A percentile compares a stretch with the other conserved stretches of the same genome.
These are phyloP conservation scores for Nicotiana paniculata DNA, from an alignment of 257 asterid genomes.

Conservation along the genomic window DNA sequence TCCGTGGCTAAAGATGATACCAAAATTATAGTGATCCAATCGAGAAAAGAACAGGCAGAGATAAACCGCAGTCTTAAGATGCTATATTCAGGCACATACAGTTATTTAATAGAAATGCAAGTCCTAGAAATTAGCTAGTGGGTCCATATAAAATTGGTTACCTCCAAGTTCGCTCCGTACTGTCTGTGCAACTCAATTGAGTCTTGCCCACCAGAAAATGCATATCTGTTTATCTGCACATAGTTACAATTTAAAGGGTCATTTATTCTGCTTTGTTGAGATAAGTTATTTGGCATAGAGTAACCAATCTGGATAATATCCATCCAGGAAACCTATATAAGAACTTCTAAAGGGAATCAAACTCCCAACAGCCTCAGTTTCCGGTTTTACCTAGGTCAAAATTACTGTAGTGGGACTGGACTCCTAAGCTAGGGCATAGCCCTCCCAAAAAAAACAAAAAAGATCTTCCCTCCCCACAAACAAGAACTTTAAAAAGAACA, in stretches of 20 bases:
- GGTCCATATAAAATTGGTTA: conserved; percentile 18
- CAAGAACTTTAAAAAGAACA: no score
- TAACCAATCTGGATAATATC: background rate
- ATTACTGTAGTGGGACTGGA: no score
- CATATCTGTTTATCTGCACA: conserved; percentile 68
- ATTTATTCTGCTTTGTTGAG: background rate
- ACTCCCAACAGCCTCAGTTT: background rate
- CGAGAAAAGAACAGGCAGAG: background rate
- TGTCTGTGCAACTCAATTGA: conserved; percentile 77
- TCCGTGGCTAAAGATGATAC: background rate
- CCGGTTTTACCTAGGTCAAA: background rate
- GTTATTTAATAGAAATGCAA: background rate
- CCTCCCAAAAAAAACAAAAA: no score
- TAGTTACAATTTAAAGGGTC: conserved; percentile 1
- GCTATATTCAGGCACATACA: background rate
- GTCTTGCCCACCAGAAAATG: conserved; percentile 97
- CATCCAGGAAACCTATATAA: no score
- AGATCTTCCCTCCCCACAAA: no score
- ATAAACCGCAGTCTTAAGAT: background rate
- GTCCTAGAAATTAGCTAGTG: background rate
- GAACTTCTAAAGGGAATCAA: no score
- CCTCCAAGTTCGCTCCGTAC: conserved; percentile 95
- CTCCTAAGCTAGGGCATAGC: no score
- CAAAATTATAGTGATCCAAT: background rate
- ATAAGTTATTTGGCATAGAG: background rate